These are phyloP conservation scores for Chamaecyparis obtusa DNA, from an alignment of 75 land plant genomes.

Conservation along the genomic window DNA sequence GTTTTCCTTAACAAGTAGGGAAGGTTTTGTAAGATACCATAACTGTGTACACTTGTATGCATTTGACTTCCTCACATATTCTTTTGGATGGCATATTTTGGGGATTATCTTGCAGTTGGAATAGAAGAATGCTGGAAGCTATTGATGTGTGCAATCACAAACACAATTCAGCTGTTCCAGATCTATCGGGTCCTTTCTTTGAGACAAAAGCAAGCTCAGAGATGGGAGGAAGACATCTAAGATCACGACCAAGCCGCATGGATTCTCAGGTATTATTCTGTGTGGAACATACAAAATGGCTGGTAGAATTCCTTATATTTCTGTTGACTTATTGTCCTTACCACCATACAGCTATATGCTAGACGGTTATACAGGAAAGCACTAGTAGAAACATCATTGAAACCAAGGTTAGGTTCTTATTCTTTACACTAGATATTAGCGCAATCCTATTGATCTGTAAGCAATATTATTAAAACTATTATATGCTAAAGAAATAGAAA, in stretches of 20 bases:
- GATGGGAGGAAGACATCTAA: neutral
- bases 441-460: neutral
- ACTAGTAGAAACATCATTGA: conserved; percentile 43
- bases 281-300: neutral
- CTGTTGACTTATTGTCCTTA: neutral
- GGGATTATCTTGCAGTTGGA: neutral
- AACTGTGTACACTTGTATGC: neutral
- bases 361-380: conserved; percentile 32
- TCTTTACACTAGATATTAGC: neutral
- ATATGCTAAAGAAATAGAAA: neutral
- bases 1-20: neutral
- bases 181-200: neutral
- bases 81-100: neutral
- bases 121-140: neutral
- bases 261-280: conserved; percentile 32
- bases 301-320: neutral
- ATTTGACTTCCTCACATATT: neutral
- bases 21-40: neutral
- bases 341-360: conserved; percentile 35
- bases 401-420: conserved; percentile 36
- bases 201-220: conserved; percentile 7
- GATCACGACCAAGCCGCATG: conserved; percentile 33
- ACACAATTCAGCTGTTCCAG: neutral
- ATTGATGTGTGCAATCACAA: neutral
- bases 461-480: neutral